phyloP scores from a whole-genome alignment of 208 protist genomes.

The Leishmania lainsoni region DNA sequence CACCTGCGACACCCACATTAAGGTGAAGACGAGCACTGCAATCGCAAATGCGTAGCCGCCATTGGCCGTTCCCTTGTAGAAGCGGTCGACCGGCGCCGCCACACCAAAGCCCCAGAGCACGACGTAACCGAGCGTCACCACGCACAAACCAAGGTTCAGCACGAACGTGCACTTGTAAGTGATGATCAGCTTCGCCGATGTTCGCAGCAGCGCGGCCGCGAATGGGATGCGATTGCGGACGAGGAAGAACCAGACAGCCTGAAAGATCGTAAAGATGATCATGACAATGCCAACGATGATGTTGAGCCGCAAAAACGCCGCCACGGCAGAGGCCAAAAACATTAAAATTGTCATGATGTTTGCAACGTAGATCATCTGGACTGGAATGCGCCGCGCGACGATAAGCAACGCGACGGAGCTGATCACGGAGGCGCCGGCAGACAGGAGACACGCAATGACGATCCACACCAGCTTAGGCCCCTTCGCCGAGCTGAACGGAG shows the following conservation, averaged over 20 bases:
- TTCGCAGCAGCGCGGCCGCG: conserved; percentile 61
- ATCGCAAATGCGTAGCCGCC: conserved; percentile 47
- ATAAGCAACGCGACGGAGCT: conserved; percentile 20
- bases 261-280: conserved; percentile 34
- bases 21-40: conserved; percentile 53
- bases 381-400: conserved; percentile 25
- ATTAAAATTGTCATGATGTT: conserved; percentile 47
- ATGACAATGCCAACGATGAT: conserved; percentile 47
- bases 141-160: conserved; percentile 41
- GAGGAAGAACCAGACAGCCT: conserved; percentile 60
- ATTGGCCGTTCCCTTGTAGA: conserved; percentile 27
- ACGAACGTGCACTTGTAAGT: conserved; percentile 66
- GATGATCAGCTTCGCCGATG: conserved; percentile 43
- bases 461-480: background rate
- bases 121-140: conserved; percentile 49
- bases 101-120: conserved; percentile 58
- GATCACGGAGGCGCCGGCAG: conserved; percentile 20
- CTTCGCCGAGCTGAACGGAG: background rate
- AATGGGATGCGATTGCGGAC: conserved; percentile 81
- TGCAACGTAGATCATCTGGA: conserved; percentile 62
- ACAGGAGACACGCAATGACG: background rate
- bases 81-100: conserved; percentile 42
- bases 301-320: conserved; percentile 34
- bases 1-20: conserved; percentile 77
- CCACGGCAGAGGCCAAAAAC: conserved; percentile 34